A percentile compares a stretch with the other conserved stretches of the same genome.
Conservation (phyloP, 1,139 yeast species). For the Geotrichum candidum region DNA sequence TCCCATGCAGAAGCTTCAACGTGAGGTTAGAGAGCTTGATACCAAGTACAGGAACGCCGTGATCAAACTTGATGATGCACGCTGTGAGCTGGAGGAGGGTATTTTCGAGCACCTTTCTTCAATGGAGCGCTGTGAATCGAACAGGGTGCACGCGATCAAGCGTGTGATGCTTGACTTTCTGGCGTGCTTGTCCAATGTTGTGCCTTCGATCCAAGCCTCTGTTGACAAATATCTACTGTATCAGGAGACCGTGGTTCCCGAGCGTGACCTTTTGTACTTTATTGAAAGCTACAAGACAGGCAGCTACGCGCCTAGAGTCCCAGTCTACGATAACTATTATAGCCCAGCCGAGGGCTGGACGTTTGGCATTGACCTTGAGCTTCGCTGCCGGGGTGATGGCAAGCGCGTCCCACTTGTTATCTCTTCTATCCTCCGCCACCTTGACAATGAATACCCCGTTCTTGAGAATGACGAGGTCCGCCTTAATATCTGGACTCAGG, state of each 20-base stretch:
- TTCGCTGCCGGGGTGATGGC: conserved; percentile 66
- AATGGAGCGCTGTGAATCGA: conserved; percentile 80
- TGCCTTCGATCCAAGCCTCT: conserved; percentile 41
- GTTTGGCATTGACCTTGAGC: conserved; percentile 75
- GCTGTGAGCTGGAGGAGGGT: conserved; percentile 71
- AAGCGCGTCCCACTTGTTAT: conserved; percentile 69
- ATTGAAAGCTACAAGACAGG: conserved; percentile 72
- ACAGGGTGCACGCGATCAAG: conserved; percentile 69
- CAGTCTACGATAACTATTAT: conserved; percentile 73
- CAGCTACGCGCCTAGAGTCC: conserved; percentile 64
- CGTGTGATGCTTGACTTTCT: conserved; percentile 70
- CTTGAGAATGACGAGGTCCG: conserved; percentile 64
- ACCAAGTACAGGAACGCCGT: conserved; percentile 54
- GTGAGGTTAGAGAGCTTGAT: conserved; percentile 60
- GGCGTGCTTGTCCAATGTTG: conserved; percentile 52
- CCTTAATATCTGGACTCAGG: conserved; percentile 61
- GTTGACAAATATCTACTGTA: conserved; percentile 56
- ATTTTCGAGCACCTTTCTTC: conserved; percentile 68
- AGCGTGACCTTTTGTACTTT: conserved; percentile 59
- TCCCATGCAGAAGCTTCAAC: conserved; percentile 47
- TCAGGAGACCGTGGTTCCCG: conserved; percentile 69
- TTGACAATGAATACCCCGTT: conserved; percentile 69
- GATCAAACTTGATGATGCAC: conserved; percentile 52
- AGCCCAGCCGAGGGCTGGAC: conserved; percentile 62
- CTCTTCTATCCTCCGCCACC: conserved; percentile 57